Evolutionary conservation across 2,329 filamentous ascomycete species (phyloP).

Genomic region (Curvularia spicifera): DNA sequence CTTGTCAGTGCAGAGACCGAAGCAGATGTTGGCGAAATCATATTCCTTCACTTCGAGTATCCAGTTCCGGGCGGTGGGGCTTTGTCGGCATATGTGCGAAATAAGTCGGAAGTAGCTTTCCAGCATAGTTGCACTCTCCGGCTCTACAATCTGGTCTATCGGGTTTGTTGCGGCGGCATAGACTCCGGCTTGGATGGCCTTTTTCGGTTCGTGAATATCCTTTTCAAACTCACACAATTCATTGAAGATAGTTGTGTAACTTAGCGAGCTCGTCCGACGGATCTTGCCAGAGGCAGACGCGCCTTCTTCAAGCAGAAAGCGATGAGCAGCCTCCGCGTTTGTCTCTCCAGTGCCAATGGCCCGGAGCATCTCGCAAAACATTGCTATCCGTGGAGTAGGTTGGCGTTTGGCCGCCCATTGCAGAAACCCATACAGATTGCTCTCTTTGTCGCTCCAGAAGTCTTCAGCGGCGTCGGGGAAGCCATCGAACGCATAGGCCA

Average conservation of each 20-base stretch:
- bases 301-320: constrained; percentile 87
- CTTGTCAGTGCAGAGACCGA: constrained; percentile 77
- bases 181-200: constrained; percentile 68
- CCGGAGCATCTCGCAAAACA: constrained; percentile 95
- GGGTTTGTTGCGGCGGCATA: constrained; percentile 47
- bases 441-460: constrained; percentile 92
- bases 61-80: constrained; percentile 73
- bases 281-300: constrained; percentile 73
- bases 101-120: constrained; percentile 92
- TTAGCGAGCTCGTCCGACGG: constrained; percentile 81
- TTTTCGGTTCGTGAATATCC: constrained; percentile 74
- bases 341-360: constrained; percentile 83
- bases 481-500: constrained; percentile 88
- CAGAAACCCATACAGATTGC: constrained; percentile 91
- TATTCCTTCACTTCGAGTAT: constrained; percentile 72
- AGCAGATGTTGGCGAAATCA: constrained; percentile 74
- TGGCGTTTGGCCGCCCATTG: constrained; percentile 96
- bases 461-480: constrained; percentile 82
- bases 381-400: constrained; percentile 92
- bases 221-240: constrained; percentile 85
- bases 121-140: constrained; percentile 94
- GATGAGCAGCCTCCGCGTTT: constrained; percentile 83
- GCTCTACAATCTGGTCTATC: constrained; percentile 73
- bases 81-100: constrained; percentile 79
- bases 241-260: constrained; percentile 90